Percentiles rank a stretch among this genome's conserved stretches.
phyloP scores from a whole-genome alignment of 2,329 filamentous ascomycete species.

The Graphiopsis chlorocephala region DNA sequence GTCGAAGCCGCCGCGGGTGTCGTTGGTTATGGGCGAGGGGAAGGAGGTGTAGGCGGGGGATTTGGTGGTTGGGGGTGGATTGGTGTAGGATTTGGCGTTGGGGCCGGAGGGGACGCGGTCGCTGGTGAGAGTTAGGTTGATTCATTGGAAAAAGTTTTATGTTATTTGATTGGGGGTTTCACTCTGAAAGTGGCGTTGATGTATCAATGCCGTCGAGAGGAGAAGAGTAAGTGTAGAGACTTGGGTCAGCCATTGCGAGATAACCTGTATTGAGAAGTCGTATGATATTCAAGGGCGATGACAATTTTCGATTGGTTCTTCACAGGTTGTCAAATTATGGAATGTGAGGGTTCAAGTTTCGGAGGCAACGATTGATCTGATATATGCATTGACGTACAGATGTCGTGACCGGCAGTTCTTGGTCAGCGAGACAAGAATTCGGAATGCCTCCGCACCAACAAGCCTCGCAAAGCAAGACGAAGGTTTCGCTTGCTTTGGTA shows the following conservation, averaged over 20 bases:
- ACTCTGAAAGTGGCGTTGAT: conserved; percentile 46
- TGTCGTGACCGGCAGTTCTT: conserved; percentile 1
- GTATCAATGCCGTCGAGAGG: conserved; percentile 53
- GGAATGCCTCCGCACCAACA: conserved; percentile 3
- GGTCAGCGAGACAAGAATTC: conserved; percentile 1
- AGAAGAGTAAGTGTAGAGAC: conserved; percentile 53
- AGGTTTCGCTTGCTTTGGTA: not conserved
- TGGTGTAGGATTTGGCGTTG: conserved; percentile 76
- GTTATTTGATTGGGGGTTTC: not conserved
- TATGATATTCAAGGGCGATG: not conserved
- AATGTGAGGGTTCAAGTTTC: not conserved
- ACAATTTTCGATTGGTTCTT: not conserved
- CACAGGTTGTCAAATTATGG: not conserved
- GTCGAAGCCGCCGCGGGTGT: conserved; percentile 71
- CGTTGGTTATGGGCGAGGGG: conserved; percentile 64
- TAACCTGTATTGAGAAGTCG: not conserved
- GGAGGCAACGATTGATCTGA: not conserved
- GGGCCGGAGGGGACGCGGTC: conserved; percentile 43
- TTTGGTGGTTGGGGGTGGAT: conserved; percentile 56
- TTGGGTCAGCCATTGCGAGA: conserved; percentile 48
- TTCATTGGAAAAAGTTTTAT: not conserved
- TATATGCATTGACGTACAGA: not conserved
- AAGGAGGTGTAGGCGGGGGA: conserved; percentile 73
- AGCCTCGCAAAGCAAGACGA: not conserved
- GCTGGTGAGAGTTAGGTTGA: conserved; percentile 9